phyloP scores from a whole-genome alignment of 1,139 yeast genomes.

The Taiozyma sp. region DNA sequence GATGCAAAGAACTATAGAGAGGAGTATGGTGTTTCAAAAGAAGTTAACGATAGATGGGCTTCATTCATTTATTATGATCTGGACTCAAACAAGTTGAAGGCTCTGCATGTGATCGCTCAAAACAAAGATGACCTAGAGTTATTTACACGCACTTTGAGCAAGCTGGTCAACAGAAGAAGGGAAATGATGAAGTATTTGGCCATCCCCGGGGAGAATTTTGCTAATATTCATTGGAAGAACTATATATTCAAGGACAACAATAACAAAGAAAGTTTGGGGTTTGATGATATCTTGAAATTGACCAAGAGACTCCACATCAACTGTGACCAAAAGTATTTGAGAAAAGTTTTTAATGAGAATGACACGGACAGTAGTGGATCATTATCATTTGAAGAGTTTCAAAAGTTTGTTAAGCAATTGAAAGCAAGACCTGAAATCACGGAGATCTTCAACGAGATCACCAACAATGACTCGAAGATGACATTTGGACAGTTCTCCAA shows the following conservation, averaged over 20 bases:
- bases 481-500: conserved; percentile 33
- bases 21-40: conserved; percentile 69
- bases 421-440: conserved; percentile 48
- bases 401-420: conserved; percentile 55
- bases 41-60: conserved; percentile 68
- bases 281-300: conserved; percentile 63
- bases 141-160: conserved; percentile 42
- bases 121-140: conserved; percentile 55
- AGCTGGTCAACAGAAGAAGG: conserved; percentile 43
- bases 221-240: conserved; percentile 52
- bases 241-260: conserved; percentile 37
- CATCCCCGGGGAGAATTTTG: conserved; percentile 50
- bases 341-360: conserved; percentile 43
- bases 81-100: conserved; percentile 48
- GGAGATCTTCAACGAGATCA: conserved; percentile 32
- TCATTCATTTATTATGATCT: conserved; percentile 60
- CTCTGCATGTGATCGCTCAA: conserved; percentile 73
- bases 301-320: conserved; percentile 68
- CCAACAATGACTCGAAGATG: conserved; percentile 22
- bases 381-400: conserved; percentile 68
- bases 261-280: conserved; percentile 43
- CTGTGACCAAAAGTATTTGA: conserved; percentile 39
- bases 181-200: conserved; percentile 51
- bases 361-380: conserved; percentile 40
- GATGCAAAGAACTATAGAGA: conserved; percentile 83